Base-by-base conservation (phyloP, 1,139 yeast genomes). In the Chernovozyma sophiae-reginae region DNA sequence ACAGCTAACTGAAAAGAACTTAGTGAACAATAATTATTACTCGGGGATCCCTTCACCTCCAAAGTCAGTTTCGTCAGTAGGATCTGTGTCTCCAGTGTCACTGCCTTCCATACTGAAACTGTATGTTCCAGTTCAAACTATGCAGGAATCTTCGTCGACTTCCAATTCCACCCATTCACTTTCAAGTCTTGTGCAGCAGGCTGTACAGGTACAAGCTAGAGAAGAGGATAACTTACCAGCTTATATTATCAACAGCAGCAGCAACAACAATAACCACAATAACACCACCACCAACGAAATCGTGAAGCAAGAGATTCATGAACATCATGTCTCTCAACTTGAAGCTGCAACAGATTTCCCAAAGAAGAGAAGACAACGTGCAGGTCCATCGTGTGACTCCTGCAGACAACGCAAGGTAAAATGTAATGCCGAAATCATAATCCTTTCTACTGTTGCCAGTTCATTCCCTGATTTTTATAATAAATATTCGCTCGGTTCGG, bases 331-430 rank as follows among this genome's bases (percentile, higher is more conserved):
- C 12, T 16, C 29, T 26, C 29, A 26, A 8, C 29, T 6, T 7
- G 29, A 29, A n/a, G 32, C 35, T 12, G 30, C 23, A 28, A n/a
- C 28, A 33, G n/a, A 31, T 13, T 26, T 32, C 15, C 18, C 26
- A 23, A 35, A 38, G 14, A 70, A 62, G 43, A 70, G 72, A 56
- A 58, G 84, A 46, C 90, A 83, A 56, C 62, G 92, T 43, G 65
- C 77, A 17, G 90, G 92, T 0, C 90, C 90, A 8, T 77, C 85
- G 34, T 83, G 92, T 58, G 90, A 83, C 54, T 64, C 75, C 31
- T 83, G 92, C 55, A 66, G 89, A 36, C 55, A 74, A n/a, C 70
- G 86, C 43, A 83, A 83, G 56, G 84, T 81, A 42, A 83, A 81
- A 56, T 83, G 92, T 58, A 80, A 82, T 51, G 86, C 90, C 2